Evolutionary conservation across 352 stramenopile genomes (phyloP), one percentile per base, ranked within the genome.

Genomic region (Globisporangium polare): DNA sequence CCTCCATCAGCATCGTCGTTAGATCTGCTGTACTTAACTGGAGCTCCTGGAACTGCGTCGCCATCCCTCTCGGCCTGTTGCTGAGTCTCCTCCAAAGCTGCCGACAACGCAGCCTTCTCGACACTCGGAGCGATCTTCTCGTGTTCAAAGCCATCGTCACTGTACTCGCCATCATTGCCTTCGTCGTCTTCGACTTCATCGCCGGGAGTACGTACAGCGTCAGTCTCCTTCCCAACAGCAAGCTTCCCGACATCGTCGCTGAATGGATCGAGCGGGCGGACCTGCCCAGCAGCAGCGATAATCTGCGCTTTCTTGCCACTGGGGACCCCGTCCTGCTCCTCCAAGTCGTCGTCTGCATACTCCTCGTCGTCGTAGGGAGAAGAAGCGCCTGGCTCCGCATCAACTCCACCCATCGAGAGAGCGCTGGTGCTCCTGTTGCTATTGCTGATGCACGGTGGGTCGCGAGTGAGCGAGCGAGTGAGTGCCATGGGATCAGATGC

Each of bases 61-160:
- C 39, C 9, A 20, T 39, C 15, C 3, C 22, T 45, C 31, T 51
- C 17, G 35, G 4, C 57, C 29, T 33, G 29, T 56, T 31, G 31
- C 15, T n/a, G 10, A 15, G 12, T 31, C 17, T 17, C 12, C 10
- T 33, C 47, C 5, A 3, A 18, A 17, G 29, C 7, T 15, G 33
- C 15, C 33, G 33, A 3, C 33, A 39, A 12, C 6, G 33, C 33
- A 17, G 9, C 7, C 33, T 39, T 39, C 33, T 12, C 33, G 33
- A 39, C 33, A 29, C 45, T 49, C 6, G 12, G 5, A 13, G 39
- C 6, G 18, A n/a, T 58, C 22, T 59, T 54, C 10, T 24, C 13
- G 13, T n/a, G 41, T 10, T 65, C 51, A 20, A 65, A 65, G 18
- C 46, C 41, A 31, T 60, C 60, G 18, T 65, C 52, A 1, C 49